Evolutionary conservation across 2,329 filamentous ascomycete genomes (phyloP), one percentile per base, ranked within the genome.

Genomic region (Ciborinia camelliae): DNA sequence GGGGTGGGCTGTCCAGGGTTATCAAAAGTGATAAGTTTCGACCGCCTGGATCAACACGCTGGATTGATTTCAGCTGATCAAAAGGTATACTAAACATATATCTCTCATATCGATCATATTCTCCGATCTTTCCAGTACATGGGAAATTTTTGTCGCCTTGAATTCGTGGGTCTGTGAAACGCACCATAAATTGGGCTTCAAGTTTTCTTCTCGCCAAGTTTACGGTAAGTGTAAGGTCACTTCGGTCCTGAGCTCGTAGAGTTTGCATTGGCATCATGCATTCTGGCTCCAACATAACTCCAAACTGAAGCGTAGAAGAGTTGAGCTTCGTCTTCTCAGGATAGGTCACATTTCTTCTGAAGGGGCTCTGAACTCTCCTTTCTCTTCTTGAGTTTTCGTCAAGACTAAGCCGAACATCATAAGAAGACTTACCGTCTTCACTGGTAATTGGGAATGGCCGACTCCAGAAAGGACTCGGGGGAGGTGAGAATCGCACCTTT

Each of bases 231-330:
- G 69, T 70, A 43, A 79, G 71, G 1, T 73, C 65, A 20, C 68
- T 59, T 26, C 28, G 43, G 5, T 35, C 8, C 18, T 35, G 35
- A 5, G 28, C 18, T 41, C 30, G 20, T n/a, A 65, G 14, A 5
- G 18, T 50, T 28, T 32, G 30, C 63, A 65, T 62, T 5, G 80
- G 75, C 72, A 87, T 82, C 81, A 92, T 86, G 0, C 79, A 77
- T 4, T 76, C 77, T 8, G 83, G 80, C 1, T 80, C 76, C 1
- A 81, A 69, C 76, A 86, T 80, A 43, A 85, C 78, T 0, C 90
- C 89, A 69, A 92, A 88, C n/a, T 85, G 81, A 2, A 92, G 71
- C 0, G 76, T 77, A 2, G 73, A 71, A 1, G 82, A 78, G 1
- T 74, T 70, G 1, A 86, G 67, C 14, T 71, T 77, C 73, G 82